A percentile compares a stretch with the other conserved stretches of the same genome.
Conservation (phyloP, 768 basidiomycete species). For the Boletus fagicola region DNA sequence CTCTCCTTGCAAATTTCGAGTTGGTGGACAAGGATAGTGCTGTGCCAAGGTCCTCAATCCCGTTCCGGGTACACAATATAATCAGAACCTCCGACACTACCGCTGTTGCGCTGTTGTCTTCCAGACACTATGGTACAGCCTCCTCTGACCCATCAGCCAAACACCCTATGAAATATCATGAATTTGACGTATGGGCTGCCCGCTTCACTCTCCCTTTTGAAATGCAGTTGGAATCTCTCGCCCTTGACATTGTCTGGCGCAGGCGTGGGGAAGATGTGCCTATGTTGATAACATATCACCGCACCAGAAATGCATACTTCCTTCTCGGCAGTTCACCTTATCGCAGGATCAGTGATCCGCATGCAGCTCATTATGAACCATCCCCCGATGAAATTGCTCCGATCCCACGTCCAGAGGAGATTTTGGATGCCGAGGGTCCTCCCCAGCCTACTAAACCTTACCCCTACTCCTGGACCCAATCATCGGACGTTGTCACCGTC, state of each 20-base stretch:
- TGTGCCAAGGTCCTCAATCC: constrained; percentile 28
- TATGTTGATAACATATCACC: constrained; percentile 50
- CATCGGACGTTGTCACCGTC: constrained; percentile 76
- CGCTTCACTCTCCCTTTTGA: constrained; percentile 46
- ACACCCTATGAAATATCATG: constrained; percentile 31
- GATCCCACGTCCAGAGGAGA: constrained; percentile 62
- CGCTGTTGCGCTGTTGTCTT: constrained; percentile 56
- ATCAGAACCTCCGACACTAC: constrained; percentile 35
- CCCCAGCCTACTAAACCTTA: constrained; percentile 51
- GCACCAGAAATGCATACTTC: constrained; percentile 46
- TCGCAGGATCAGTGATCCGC: constrained; percentile 37
- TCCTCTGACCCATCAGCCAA: constrained; percentile 16
- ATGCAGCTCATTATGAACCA: constrained; percentile 49
- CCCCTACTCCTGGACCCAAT: constrained; percentile 94
- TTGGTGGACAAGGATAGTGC: constrained; percentile 30
- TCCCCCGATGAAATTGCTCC: constrained; percentile 64
- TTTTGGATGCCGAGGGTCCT: constrained; percentile 40
- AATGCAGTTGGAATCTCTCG: constrained; percentile 29
- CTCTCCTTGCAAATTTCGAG: constrained; percentile 53
- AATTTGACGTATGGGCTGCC: constrained; percentile 69
- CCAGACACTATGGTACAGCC: constrained; percentile 44
- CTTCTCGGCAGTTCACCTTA: constrained; percentile 61
- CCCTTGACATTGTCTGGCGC: constrained; percentile 64
- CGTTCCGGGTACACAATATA: constrained; percentile 42
- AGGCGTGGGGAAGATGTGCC: constrained; percentile 72